Conservation (phyloP, 2,329 filamentous ascomycete genomes). For the Lasiodiplodia gonubiensis region DNA sequence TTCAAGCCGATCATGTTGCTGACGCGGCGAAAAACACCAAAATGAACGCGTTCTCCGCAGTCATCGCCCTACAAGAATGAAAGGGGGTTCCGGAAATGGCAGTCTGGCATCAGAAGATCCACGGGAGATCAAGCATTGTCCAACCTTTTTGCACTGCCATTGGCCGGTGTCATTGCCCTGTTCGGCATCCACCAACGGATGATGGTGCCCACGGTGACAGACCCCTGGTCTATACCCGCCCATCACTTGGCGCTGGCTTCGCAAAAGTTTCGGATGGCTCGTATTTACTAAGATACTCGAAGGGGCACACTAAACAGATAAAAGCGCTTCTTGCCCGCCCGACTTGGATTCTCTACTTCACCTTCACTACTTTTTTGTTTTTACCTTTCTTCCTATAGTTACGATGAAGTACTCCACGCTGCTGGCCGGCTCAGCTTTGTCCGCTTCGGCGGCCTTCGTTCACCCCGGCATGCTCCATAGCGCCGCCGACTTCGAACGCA, state of each 20-base stretch:
- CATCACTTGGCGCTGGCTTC: neutral
- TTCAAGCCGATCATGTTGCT: constrained; percentile 3
- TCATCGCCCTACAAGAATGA: neutral
- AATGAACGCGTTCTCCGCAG: constrained; percentile 6
- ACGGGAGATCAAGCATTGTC: neutral
- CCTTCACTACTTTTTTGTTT: neutral
- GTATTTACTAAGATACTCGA: neutral
- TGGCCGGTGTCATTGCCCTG: neutral
- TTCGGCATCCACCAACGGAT: neutral
- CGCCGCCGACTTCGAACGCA: constrained; percentile 46
- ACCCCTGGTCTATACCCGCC: neutral
- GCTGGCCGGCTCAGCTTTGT: constrained; percentile 17
- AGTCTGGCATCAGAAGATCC: neutral
- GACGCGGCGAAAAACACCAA: neutral
- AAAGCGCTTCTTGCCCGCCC: constrained; percentile 1
- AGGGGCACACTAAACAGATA: neutral
- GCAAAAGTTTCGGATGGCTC: constrained; percentile 4
- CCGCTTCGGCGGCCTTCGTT: constrained; percentile 32
- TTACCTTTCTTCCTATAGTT: neutral
- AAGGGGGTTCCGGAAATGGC: constrained; percentile 2
- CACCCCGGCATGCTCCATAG: constrained; percentile 49
- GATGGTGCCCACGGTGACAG: neutral
- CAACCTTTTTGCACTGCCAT: neutral
- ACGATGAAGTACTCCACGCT: constrained; percentile 2
- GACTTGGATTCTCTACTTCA: neutral